phyloP scores from a whole-genome alignment of 1,284 basidiomycete genomes.

The Ustilago esculenta region DNA sequence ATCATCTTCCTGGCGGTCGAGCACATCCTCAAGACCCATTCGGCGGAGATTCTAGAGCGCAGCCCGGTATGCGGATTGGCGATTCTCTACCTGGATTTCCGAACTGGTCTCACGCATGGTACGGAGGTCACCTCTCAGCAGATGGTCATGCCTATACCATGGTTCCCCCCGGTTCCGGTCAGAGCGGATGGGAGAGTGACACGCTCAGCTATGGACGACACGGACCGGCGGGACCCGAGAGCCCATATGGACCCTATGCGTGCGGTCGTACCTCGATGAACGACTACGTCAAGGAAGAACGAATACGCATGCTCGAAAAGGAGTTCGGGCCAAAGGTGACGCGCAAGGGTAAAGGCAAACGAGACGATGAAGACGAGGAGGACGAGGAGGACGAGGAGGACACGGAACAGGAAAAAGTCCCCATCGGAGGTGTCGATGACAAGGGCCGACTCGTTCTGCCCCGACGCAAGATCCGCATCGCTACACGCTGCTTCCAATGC shows the following conservation, averaged over 20 bases:
- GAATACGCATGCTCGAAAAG: conserved; percentile 59
- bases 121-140: conserved; percentile 57
- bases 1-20: conserved; percentile 37
- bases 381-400: conserved; percentile 19
- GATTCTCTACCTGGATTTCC: conserved; percentile 51
- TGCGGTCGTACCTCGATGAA: conserved; percentile 16
- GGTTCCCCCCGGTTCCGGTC: conserved; percentile 43
- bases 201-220: conserved; percentile 32
- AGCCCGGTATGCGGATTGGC: conserved; percentile 14
- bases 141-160: conserved; percentile 60
- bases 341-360: conserved; percentile 30
- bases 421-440: conserved; percentile 39
- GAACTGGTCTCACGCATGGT: conserved; percentile 55
- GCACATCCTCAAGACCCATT: conserved; percentile 14
- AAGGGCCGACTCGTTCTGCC: conserved; percentile 40
- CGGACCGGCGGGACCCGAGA: background rate
- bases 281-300: conserved; percentile 55
- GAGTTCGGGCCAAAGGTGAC: conserved; percentile 53
- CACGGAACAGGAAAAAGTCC: conserved; percentile 21
- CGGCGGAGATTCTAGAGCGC: background rate
- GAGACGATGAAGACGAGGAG: conserved; percentile 22
- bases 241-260: conserved; percentile 11
- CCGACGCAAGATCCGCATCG: conserved; percentile 27
- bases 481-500: conserved; percentile 37
- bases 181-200: conserved; percentile 60